Evolutionary conservation across 2,329 filamentous ascomycete species (phyloP).

Genomic region (Coniella vitis): DNA sequence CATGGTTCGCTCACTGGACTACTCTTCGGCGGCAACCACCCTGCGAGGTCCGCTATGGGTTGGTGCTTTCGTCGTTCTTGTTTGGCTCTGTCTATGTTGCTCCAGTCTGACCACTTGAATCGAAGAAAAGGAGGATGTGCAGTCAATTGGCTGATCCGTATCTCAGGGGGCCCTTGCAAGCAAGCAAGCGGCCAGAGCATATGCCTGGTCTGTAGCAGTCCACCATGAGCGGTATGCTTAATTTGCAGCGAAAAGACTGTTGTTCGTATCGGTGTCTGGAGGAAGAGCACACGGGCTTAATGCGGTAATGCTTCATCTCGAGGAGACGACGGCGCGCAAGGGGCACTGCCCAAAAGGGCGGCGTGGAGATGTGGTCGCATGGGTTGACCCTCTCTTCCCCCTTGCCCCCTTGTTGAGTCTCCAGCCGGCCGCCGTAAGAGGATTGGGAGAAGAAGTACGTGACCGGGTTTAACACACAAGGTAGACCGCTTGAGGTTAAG

Average conservation of each 20-base stretch:
- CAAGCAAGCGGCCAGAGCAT: neutral
- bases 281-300: neutral
- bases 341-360: no score
- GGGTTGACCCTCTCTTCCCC: no score
- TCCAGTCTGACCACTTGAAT: neutral
- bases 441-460: no score
- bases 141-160: constrained; percentile 8
- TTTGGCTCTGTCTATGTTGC: neutral
- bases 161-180: constrained; percentile 6
- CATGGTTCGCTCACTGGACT: no score
- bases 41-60: neutral
- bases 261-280: neutral
- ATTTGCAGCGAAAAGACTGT: constrained; percentile 5
- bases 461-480: no score
- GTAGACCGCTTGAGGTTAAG: no score
- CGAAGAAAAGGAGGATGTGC: constrained; percentile 13
- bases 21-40: no score
- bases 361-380: no score
- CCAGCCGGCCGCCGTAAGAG: no score
- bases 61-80: neutral
- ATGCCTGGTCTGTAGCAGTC: no score
- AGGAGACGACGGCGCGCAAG: no score
- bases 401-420: no score
- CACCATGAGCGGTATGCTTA: constrained; percentile 10
- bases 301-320: neutral